Percentiles rank a stretch among this genome's conserved stretches.
phyloP scores from a whole-genome alignment of 805 yeast genomes.

The Lachancea sp. region DNA sequence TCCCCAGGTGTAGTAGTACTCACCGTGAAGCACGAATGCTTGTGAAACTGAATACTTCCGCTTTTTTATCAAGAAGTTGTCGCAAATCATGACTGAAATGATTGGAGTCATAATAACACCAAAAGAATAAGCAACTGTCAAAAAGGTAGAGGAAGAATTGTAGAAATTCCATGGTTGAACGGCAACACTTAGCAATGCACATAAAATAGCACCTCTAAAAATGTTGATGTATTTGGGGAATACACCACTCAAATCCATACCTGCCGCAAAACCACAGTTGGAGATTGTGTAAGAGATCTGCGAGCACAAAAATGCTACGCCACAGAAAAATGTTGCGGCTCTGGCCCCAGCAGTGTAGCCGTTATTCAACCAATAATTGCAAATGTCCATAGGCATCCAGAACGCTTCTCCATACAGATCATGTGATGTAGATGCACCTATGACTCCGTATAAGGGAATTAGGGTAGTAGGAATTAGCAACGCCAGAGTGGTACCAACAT shows the following conservation, averaged over 20 bases:
- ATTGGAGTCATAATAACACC: slow-evolving; percentile 34
- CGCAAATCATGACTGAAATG: slow-evolving; percentile 35
- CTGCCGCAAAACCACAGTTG: slow-evolving; percentile 35
- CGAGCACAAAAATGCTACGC: slow-evolving; percentile 29
- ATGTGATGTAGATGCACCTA: slow-evolving; percentile 32
- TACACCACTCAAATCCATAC: slow-evolving; percentile 36
- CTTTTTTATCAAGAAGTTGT: slow-evolving; percentile 35
- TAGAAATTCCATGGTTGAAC: slow-evolving; percentile 37
- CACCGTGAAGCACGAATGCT: slow-evolving; percentile 27
- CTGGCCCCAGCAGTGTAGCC: slow-evolving; percentile 32
- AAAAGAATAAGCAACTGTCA: slow-evolving; percentile 33
- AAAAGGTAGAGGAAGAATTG: slow-evolving; percentile 27
- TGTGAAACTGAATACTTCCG: slow-evolving; percentile 33
- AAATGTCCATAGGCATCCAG: slow-evolving; percentile 36
- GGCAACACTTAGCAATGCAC: slow-evolving; percentile 31
- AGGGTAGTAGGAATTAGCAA: slow-evolving; percentile 27
- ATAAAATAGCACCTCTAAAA: slow-evolving; percentile 32
- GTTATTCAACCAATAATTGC: slow-evolving; percentile 27
- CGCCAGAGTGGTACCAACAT: slow-evolving; percentile 18
- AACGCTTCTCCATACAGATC: slow-evolving; percentile 27
- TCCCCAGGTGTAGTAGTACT: slow-evolving; percentile 37
- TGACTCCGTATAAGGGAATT: slow-evolving; percentile 34
- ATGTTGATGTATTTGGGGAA: slow-evolving; percentile 31
- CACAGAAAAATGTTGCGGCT: slow-evolving; percentile 35
- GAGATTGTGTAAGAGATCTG: slow-evolving; percentile 31